phyloP scores from a whole-genome alignment of 495 filamentous ascomycete species.

The Penicillium argentinense region DNA sequence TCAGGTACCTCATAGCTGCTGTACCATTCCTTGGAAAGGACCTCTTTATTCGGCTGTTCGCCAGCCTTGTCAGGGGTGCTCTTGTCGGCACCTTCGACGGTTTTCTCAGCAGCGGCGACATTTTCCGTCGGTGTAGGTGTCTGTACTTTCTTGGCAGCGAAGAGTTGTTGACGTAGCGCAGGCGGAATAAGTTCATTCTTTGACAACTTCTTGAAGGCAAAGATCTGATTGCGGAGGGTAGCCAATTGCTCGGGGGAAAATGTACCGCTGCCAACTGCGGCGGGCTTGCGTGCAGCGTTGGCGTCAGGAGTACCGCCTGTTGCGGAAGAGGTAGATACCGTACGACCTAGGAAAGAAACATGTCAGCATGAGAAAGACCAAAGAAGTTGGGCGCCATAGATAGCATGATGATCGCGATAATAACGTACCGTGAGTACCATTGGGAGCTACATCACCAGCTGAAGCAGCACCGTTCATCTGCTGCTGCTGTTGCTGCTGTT shows the following conservation, averaged over 20 bases:
- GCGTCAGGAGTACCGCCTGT: constrained; percentile 31
- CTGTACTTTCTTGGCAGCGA: constrained; percentile 66
- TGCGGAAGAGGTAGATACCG: constrained; percentile 48
- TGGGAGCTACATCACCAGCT: constrained; percentile 31
- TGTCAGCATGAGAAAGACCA: constrained; percentile 3
- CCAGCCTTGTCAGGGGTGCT: constrained; percentile 31
- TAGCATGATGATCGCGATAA: too few relatives aligned
- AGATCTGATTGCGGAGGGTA: constrained; percentile 72
- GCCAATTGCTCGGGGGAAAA: constrained; percentile 72
- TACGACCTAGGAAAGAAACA: constrained; percentile 26
- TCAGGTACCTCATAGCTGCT: constrained; percentile 69
- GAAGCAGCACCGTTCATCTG: constrained; percentile 39
- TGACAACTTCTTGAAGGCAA: constrained; percentile 76
- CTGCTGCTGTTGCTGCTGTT: constrained; percentile 49
- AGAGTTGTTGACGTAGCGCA: constrained; percentile 73
- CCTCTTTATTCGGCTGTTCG: constrained; percentile 29
- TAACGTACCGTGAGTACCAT: constrained; percentile 53
- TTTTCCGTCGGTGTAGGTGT: constrained; percentile 58
- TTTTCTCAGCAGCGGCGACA: constrained; percentile 51
- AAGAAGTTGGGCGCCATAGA: too few relatives aligned
- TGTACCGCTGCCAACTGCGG: constrained; percentile 44
- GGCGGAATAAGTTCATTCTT: constrained; percentile 77
- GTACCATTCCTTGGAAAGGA: constrained; percentile 46
- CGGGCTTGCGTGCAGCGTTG: constrained; percentile 18
- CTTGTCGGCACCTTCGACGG: constrained; percentile 51